Base-by-base conservation (phyloP, 305 asterid species). In the Plantago rigida region DNA sequence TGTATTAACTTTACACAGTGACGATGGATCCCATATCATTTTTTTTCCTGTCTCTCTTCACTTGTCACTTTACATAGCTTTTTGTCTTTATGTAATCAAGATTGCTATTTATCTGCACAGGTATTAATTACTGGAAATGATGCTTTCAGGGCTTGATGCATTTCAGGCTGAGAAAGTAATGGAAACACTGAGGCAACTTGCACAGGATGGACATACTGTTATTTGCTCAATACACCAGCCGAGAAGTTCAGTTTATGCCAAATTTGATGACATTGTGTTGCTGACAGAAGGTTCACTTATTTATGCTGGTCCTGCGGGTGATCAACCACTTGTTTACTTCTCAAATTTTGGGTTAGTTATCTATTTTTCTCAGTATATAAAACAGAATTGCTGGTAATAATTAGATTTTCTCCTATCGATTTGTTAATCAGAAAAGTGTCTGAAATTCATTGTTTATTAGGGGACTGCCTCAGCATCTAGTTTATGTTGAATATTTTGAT, bases 121-220 rank as follows among this genome's bases (percentile, higher is more conserved):
- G 19, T 49, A 60, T 50, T 69, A 51, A 45, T 64, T 53, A 60
- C 45, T 42, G 54, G 67, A 69, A 65, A 17, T 66, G 56, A 48
- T 68, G 62, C 72, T 78, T 81, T 77, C 89, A 92, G 99, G 99
- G 75, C 97, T 92, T 68, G 99, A 92, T 81, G 99, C 99, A 63
- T 92, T 92, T 76, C 99, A 92, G 84, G 97, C 99, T 47, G 97
- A 92, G 86, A 82, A 87, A 77, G 99, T 92, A 69, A 92, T 92
- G 97, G 97, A 92, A 73, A 86, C 97, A 52, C 73, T 92, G 34
- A 80, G 82, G 57, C 76, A 82, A 77, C 99, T 92, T 69, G 95
- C 99, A 58, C 82, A 79, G 64, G 96, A 89, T 78, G 99, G 99
- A 46, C 99, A 92, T 70, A 92, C 97, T 54, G 96, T 92, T 64